Conservation (phyloP, 106 monocot species). For the Allium cepa region DNA sequence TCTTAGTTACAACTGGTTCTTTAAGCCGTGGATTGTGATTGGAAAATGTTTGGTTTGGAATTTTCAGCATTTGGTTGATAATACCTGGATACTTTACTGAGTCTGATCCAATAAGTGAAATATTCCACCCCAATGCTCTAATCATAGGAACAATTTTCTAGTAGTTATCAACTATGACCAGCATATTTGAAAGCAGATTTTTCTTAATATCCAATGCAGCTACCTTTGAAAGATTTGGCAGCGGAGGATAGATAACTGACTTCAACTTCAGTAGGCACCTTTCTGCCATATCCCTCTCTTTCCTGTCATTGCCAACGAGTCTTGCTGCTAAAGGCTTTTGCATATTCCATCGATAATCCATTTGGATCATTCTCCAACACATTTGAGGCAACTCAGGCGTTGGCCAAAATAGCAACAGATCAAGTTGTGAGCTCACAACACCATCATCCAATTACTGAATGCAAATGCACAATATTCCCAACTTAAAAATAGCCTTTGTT, state of each 20-base stretch:
- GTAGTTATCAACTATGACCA: constrained; percentile 18
- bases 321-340: background rate
- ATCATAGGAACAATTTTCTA: constrained; percentile 31
- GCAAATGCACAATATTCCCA: no score
- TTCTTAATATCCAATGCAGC: constrained; percentile 32
- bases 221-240: constrained; percentile 29
- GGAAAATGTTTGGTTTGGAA: constrained; percentile 43
- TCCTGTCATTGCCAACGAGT: constrained; percentile 46
- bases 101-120: constrained; percentile 33
- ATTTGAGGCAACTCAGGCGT: no score
- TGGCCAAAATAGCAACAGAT: no score
- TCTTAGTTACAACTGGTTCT: constrained; percentile 1
- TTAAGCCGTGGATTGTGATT: constrained; percentile 35
- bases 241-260: constrained; percentile 24
- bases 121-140: constrained; percentile 59
- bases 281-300: constrained; percentile 36
- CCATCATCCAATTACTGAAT: no score
- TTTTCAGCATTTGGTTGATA: constrained; percentile 50
- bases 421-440: no score
- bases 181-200: constrained; percentile 29
- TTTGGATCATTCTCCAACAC: no score
- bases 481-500: no score
- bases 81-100: constrained; percentile 23
- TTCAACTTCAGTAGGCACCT: constrained; percentile 41
- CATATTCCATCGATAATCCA: no score